Percentiles rank a stretch among this genome's conserved stretches.
phyloP scores from a whole-genome alignment of 1,284 basidiomycete species.

The Malassezia restricta region DNA sequence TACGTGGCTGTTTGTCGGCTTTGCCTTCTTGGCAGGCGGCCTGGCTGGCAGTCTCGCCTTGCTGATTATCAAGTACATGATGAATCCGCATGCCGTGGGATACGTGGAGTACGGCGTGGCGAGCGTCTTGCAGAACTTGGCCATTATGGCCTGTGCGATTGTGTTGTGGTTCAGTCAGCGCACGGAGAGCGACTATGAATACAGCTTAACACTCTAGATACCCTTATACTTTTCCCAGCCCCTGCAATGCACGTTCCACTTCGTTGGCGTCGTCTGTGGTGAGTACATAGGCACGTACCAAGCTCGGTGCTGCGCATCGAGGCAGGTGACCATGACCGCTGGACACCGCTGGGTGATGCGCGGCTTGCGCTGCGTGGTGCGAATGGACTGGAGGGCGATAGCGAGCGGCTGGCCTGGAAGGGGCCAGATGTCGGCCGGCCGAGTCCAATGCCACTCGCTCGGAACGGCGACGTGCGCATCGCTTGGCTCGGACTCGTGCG shows the following conservation, averaged over 20 bases:
- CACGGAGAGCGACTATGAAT: constrained; percentile 69
- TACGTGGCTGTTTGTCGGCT: constrained; percentile 81
- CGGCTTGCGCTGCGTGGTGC: constrained; percentile 3
- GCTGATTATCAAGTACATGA: constrained; percentile 79
- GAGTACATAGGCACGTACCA: background rate
- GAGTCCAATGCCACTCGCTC: background rate
- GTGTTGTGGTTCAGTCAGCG: constrained; percentile 78
- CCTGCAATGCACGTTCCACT: constrained; percentile 11
- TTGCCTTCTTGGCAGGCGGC: constrained; percentile 90
- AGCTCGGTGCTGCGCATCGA: background rate
- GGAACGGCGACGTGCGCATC: background rate
- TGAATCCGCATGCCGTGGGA: constrained; percentile 61
- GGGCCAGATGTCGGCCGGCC: constrained; percentile 6
- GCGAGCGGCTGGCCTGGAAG: constrained; percentile 1
- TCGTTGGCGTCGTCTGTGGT: constrained; percentile 11
- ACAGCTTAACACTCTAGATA: constrained; percentile 61
- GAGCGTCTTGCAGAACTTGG: constrained; percentile 80
- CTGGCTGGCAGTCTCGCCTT: constrained; percentile 81
- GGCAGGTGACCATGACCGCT: background rate
- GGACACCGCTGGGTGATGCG: background rate
- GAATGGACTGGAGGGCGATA: background rate
- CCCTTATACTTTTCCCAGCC: background rate
- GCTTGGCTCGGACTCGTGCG: background rate
- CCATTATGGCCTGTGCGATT: constrained; percentile 77
- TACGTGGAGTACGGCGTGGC: constrained; percentile 85